Base-by-base conservation (phyloP, 345 rosid species). In the Eucalyptus microcorys region DNA sequence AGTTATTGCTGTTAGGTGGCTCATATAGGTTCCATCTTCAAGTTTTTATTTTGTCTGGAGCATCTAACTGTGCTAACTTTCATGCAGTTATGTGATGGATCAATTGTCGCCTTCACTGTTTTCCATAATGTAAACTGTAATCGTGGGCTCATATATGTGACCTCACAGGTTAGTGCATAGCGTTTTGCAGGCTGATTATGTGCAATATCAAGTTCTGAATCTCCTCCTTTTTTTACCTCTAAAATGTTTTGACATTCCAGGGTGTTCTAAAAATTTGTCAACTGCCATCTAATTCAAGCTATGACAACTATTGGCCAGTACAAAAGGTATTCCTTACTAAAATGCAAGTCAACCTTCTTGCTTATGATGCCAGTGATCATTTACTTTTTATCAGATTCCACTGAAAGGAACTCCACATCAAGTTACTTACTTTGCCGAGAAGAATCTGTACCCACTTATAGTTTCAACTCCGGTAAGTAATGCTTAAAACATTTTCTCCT, bases 261-360 rank as follows among this genome's bases (percentile, higher is more conserved):
- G 99, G 99, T 32, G 86, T 94, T 92, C 92, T 98, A 92, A 98
- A 98, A 94, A 98, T 98, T 91, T 98, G 99, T 92, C 99, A 96
- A 83, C 91, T 98, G 88, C 98, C 99, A 57, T 94, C 98, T 81
- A 87, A 91, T 87, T 94, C 98, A 90, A 94, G 92, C 92, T 97
- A 98, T 90, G 99, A 98, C 92, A 98, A 96, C 93, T 93, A 97
- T 92, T 98, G 99, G 99, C 98, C 99, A 19, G 97, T 96, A 88
- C 99, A 96, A 90, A 98, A 98, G 93, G 99, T 97, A 87, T 88
- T 61, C 87, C 88, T 84, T 37, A 40, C 21, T 57, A 71, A 88
- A 80, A 24, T 40, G 37, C 32, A 88, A 88, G 55, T n/a, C 50
- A 81, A 88, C 40, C 22, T 83, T 55, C 42, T 83, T 43, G 68